phyloP scores from a whole-genome alignment of 169 alveolate genomes.

The Plasmodium cynomolgi region DNA sequence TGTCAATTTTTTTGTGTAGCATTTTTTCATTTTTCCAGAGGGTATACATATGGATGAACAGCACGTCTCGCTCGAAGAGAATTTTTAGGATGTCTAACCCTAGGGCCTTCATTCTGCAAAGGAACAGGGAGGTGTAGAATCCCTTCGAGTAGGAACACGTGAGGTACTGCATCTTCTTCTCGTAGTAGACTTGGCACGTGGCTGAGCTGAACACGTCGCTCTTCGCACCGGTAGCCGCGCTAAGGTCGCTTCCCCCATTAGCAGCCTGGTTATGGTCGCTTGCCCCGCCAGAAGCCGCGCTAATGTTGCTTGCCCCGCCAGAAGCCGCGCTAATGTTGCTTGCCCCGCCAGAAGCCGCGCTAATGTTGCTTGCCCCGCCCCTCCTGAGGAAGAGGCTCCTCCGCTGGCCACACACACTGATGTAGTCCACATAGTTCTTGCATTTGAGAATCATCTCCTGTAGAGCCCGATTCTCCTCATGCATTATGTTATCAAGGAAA shows the following conservation, averaged over 20 bases:
- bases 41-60: constrained; percentile 68
- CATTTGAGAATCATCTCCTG: constrained; percentile 17
- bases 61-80: constrained; percentile 61
- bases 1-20: constrained; percentile 18
- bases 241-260: background rate
- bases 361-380: background rate
- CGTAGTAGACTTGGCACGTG: constrained; percentile 19
- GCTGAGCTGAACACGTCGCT: background rate
- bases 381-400: background rate
- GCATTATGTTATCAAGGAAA: constrained; percentile 61
- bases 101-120: constrained; percentile 19
- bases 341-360: background rate
- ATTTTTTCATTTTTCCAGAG: constrained; percentile 71
- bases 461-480: constrained; percentile 39
- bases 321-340: background rate
- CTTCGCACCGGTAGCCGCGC: background rate
- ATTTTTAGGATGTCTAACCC: constrained; percentile 42
- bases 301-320: background rate
- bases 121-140: background rate
- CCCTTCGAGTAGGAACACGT: constrained; percentile 65
- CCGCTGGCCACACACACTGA: constrained; percentile 21
- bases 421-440: constrained; percentile 28
- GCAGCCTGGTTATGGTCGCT: background rate
- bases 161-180: constrained; percentile 46
- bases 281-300: background rate